phyloP scores from a whole-genome alignment of 2,329 filamentous ascomycete genomes.

The Pestalotiopsis sp. region DNA sequence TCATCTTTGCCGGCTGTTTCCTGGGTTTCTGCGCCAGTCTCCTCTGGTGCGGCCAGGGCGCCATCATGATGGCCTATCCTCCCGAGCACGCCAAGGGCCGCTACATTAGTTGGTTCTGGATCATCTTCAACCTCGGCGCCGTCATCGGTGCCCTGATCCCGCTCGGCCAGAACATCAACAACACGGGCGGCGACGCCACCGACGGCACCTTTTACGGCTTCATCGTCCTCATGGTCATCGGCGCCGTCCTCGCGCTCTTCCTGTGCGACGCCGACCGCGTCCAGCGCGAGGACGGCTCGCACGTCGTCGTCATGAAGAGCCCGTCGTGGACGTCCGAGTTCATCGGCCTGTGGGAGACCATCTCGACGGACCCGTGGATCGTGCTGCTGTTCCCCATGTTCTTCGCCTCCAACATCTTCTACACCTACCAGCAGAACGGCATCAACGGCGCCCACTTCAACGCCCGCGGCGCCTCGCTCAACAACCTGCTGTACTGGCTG shows the following conservation, averaged over 20 bases:
- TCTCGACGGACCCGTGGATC: conserved; percentile 66
- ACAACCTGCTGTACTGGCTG: conserved; percentile 70
- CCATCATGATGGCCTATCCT: conserved; percentile 90
- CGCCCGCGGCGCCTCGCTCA: conserved; percentile 69
- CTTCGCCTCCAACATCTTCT: conserved; percentile 78
- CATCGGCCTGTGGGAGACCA: conserved; percentile 64
- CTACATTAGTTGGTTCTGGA: conserved; percentile 91
- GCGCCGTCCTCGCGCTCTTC: conserved; percentile 60
- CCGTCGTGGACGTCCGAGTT: conserved; percentile 74
- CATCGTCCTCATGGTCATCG: conserved; percentile 68
- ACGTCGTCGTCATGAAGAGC: conserved; percentile 74
- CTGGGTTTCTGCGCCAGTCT: conserved; percentile 78
- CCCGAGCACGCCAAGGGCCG: conserved; percentile 78
- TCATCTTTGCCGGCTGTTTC: conserved; percentile 74
- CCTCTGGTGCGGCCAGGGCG: conserved; percentile 80
- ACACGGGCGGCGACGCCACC: conserved; percentile 46
- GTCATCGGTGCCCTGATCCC: conserved; percentile 81
- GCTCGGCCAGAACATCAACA: conserved; percentile 71
- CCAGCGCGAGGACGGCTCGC: conserved; percentile 68
- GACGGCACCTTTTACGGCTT: conserved; percentile 78
- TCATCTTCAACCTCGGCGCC: conserved; percentile 90
- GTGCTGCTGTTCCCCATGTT: conserved; percentile 77
- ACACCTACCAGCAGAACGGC: conserved; percentile 74
- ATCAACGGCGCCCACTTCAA: conserved; percentile 71
- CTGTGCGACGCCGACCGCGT: conserved; percentile 67